Evolutionary conservation across 345 rosid species (phyloP).

Genomic region (Syzygium aromaticum): DNA sequence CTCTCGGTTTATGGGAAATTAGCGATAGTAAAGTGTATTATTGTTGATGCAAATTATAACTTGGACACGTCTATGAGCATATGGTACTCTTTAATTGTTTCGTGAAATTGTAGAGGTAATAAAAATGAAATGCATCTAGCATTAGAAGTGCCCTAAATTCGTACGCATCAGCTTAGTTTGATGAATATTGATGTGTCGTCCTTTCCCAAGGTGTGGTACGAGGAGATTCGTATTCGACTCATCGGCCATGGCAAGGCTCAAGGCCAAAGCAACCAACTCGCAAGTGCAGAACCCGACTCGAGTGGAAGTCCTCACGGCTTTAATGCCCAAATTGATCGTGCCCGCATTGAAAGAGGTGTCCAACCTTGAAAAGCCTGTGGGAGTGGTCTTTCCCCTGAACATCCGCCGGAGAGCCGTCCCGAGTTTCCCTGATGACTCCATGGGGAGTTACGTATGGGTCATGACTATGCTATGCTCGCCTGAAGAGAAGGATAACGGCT

Average conservation of each 20-base stretch:
- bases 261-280: background rate
- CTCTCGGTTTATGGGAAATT: too few relatives aligned
- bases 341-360: background rate
- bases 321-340: constrained; percentile 3
- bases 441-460: background rate
- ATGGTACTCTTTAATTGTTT: too few relatives aligned
- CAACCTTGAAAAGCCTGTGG: background rate
- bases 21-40: too few relatives aligned
- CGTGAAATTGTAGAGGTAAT: too few relatives aligned
- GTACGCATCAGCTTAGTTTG: too few relatives aligned
- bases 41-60: too few relatives aligned
- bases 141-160: too few relatives aligned
- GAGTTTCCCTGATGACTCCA: background rate
- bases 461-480: too few relatives aligned
- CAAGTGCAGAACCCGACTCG: constrained; percentile 6
- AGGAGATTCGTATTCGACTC: constrained; percentile 12
- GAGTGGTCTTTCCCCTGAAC: background rate
- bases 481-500: too few relatives aligned
- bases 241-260: constrained; percentile 2
- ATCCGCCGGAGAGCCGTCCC: constrained; percentile 1
- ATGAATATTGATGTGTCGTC: too few relatives aligned
- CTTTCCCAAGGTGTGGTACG: background rate
- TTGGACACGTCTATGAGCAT: too few relatives aligned
- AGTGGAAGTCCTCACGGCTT: constrained; percentile 9
- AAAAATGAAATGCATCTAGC: too few relatives aligned